Conservation (phyloP, 75 land plant species). For the Ceratopteris richardii region DNA sequence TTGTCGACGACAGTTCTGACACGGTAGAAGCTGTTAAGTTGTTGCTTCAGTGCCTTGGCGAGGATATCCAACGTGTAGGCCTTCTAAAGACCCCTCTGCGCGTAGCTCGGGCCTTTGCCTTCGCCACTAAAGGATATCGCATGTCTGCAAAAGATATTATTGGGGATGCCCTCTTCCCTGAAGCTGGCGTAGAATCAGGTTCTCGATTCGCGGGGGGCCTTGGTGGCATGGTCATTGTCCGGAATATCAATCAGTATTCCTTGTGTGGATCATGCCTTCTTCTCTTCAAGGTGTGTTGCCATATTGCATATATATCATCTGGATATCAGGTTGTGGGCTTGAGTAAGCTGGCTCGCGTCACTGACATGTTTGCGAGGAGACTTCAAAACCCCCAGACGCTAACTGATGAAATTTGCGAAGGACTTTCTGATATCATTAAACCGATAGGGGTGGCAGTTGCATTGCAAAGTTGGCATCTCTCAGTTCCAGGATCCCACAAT, state of each 20-base stretch:
- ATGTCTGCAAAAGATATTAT: constrained; percentile 61
- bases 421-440: constrained; percentile 47
- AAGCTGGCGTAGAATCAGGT: constrained; percentile 50
- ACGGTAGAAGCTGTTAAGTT: constrained; percentile 68
- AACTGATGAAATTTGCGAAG: constrained; percentile 62
- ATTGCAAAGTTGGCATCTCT: constrained; percentile 68
- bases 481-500: constrained; percentile 30
- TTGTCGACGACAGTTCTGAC: constrained; percentile 9
- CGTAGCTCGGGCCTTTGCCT: constrained; percentile 71
- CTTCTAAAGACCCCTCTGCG: constrained; percentile 74
- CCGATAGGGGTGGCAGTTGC: constrained; percentile 81
- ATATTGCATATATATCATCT: constrained; percentile 76
- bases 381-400: constrained; percentile 69
- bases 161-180: constrained; percentile 77
- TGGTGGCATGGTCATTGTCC: constrained; percentile 86
- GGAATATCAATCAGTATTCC: constrained; percentile 69
- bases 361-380: constrained; percentile 71
- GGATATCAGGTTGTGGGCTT: constrained; percentile 81
- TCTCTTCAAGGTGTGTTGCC: constrained; percentile 72
- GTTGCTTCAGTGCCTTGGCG: constrained; percentile 67
- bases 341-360: constrained; percentile 83
- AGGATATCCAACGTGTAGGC: constrained; percentile 75
- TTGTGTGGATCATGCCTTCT: constrained; percentile 82
- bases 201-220: constrained; percentile 69
- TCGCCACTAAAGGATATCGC: constrained; percentile 71